A percentile compares a stretch with the other conserved stretches of the same genome.
Conservation (phyloP, 441 rosid genomes). For the Theobroma grandiflorum region DNA sequence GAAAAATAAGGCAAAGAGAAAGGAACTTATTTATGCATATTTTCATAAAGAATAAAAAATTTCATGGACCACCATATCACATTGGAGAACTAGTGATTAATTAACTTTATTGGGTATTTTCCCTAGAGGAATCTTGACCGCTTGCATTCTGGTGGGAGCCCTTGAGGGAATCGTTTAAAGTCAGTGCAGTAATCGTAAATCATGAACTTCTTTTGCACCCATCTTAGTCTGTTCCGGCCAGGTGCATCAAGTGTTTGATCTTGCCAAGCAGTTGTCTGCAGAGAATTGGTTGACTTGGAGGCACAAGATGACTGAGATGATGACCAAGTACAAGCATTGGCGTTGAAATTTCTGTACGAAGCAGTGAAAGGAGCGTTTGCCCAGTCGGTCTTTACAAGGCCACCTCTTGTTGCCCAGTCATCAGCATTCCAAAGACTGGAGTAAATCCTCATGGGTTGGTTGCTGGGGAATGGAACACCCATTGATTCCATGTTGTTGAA, state of each 20-base stretch:
- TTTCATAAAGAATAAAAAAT: not conserved
- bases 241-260: constrained; percentile 10
- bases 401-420: constrained; percentile 22
- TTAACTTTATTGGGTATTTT: not conserved
- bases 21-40: not conserved
- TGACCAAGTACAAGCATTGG: constrained; percentile 16
- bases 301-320: not conserved
- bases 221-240: constrained; percentile 30
- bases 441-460: constrained; percentile 20
- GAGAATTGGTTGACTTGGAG: not conserved
- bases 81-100: not conserved
- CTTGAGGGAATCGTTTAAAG: constrained; percentile 49
- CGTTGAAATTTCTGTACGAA: constrained; percentile 12
- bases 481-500: constrained; percentile 18
- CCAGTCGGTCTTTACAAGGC: constrained; percentile 15
- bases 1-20: not conserved
- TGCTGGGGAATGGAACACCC: constrained; percentile 17
- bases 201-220: constrained; percentile 55
- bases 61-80: not conserved
- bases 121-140: constrained; percentile 1
- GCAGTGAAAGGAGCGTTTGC: constrained; percentile 10
- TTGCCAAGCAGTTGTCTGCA: not conserved
- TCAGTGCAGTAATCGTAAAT: constrained; percentile 57
- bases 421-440: constrained; percentile 24
- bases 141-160: constrained; percentile 49